phyloP scores from a whole-genome alignment of 1,284 basidiomycete genomes.

The Irpex sp. region DNA sequence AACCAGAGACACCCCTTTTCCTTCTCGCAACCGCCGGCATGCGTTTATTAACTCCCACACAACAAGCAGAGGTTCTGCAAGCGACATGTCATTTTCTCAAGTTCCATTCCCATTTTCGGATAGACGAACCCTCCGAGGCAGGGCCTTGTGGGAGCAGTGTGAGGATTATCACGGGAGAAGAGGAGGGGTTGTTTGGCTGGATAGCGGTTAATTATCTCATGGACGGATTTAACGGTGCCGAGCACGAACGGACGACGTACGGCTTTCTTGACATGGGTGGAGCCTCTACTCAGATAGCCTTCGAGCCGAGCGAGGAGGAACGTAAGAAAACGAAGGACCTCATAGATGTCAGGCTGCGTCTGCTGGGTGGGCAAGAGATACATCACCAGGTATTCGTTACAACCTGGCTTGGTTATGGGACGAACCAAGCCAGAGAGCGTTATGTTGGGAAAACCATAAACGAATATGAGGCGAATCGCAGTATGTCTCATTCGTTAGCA shows the following conservation, averaged over 20 bases:
- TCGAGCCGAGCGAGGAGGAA: conserved; percentile 70
- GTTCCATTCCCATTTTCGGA: conserved; percentile 70
- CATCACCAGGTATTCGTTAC: conserved; percentile 95
- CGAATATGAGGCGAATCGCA: conserved; percentile 43
- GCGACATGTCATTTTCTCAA: conserved; percentile 79
- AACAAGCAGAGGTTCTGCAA: conserved; percentile 72
- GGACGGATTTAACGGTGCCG: conserved; percentile 85
- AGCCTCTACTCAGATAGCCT: conserved; percentile 97
- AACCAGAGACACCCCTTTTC: conserved; percentile 86
- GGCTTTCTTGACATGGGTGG: conserved; percentile 99
- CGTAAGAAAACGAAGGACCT: conserved; percentile 57
- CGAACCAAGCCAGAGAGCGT: conserved; percentile 91
- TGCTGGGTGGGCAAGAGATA: conserved; percentile 85
- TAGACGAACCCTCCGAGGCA: conserved; percentile 56
- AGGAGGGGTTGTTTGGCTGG: conserved; percentile 98
- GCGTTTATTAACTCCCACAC: conserved; percentile 75
- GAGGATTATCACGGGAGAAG: conserved; percentile 95
- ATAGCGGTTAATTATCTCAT: conserved; percentile 99
- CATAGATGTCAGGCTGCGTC: conserved; percentile 78
- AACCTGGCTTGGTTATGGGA: conserved; percentile 98
- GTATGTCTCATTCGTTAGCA: conserved; percentile 20
- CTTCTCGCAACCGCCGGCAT: conserved; percentile 97
- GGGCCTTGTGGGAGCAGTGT: conserved; percentile 89
- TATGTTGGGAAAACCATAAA: conserved; percentile 74
- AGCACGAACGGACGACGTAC: conserved; percentile 73